Evolutionary conservation across 352 stramenopile genomes (phyloP), one percentile per base, ranked within the genome.

Genomic region (Pythium apleroticum): DNA sequence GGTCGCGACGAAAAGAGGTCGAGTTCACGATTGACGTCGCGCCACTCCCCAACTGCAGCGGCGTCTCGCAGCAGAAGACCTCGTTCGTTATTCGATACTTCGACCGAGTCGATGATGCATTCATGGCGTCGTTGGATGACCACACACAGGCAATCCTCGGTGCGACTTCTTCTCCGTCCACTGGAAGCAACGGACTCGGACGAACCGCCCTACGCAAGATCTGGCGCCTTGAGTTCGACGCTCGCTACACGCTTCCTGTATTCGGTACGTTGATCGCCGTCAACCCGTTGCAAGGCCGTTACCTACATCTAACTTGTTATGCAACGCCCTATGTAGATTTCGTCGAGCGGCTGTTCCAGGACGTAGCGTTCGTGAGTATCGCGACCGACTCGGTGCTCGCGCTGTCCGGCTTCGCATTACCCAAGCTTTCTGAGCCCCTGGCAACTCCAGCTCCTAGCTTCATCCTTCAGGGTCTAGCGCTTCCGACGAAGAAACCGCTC

Each of bases 171-270:
- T 35, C 10, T 15, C 14, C 30, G 20, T 54, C 46, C 8, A 24
- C 49, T 25, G 22, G 24, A 3, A 33, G 28, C 24, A 52, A 48
- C 37, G 50, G n/a, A 49, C 27, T 22, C 9, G 3, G 45, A 48
- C 22, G 41, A 28, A 28, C 46, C 24, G 24, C 52, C 12, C 39
- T 54, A 12, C 43, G 70, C 56, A 74, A 80, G 48, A 61, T 95
- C 0, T 95, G 86, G 86, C 75, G 77, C 65, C 64, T 93, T 30
- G 86, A 95, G 62, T 88, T 93, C 48, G 86, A 95, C 46, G 78
- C 80, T 17, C 84, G 86, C 43, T 91, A 91, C 50, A 73, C 73
- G 25, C 33, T 77, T 30, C 58, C 66, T 28, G 69, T 90, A 19
- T 58, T 94, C 37, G 75, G 82, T 89, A 64, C 59, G 73, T 77